Percentiles rank a stretch among this genome's conserved stretches.
Conservation (phyloP, 345 rosid genomes). For the Ceriops tagal region DNA sequence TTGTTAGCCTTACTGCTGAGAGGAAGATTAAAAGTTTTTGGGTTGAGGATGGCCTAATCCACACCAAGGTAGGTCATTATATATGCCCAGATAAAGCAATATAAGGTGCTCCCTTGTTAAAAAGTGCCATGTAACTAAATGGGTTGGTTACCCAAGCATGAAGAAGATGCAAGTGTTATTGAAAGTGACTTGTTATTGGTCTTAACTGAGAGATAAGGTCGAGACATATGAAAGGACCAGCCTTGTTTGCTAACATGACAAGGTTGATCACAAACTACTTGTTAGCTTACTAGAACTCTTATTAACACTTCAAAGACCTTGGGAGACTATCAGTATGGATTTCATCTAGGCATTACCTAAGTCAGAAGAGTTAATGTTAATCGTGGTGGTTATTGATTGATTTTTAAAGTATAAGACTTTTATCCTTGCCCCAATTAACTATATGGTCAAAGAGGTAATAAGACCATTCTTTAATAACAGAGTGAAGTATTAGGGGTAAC, state of each 20-base stretch:
- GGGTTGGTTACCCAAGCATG: neutral
- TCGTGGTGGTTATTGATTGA: too few species aligned
- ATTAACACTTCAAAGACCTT: neutral
- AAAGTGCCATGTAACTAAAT: neutral
- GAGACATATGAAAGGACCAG: neutral
- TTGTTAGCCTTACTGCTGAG: too few species aligned
- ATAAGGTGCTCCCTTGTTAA: neutral
- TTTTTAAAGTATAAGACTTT: too few species aligned
- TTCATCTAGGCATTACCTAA: neutral
- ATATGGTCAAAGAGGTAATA: too few species aligned
- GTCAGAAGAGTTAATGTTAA: too few species aligned
- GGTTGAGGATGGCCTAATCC: too few species aligned
- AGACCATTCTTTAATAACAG: too few species aligned
- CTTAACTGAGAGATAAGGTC: neutral
- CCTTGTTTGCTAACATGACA: slow-evolving; percentile 3
- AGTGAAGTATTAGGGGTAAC: too few species aligned
- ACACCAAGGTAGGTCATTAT: neutral
- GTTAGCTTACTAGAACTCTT: neutral
- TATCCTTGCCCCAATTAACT: too few species aligned
- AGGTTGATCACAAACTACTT: neutral
- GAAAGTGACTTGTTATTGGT: neutral
- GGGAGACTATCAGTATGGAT: neutral
- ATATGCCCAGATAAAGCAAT: neutral
- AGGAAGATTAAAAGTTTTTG: too few species aligned
- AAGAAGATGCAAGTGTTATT: neutral